These are phyloP conservation scores for Barbarea vulgaris DNA, from an alignment of 345 rosid species.

Conservation along the genomic window DNA sequence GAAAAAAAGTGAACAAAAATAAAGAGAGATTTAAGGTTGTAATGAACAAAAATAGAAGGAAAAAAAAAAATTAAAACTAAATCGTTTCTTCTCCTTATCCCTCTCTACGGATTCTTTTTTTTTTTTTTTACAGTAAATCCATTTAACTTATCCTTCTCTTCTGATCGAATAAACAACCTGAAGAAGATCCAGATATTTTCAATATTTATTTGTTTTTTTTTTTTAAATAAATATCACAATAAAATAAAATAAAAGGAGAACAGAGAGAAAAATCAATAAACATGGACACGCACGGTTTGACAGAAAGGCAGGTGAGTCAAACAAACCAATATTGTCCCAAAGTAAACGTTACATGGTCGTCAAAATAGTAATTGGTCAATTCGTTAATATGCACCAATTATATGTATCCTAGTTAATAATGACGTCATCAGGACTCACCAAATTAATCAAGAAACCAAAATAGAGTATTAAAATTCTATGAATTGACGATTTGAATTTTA, in stretches of 20 bases:
- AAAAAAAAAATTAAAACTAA: not conserved
- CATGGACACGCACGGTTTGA: conserved; percentile 34
- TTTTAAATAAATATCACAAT: not conserved
- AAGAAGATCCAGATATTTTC: conserved; percentile 36
- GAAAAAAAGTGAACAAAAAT: not conserved
- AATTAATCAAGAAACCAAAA: not conserved
- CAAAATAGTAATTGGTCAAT: conserved; percentile 1
- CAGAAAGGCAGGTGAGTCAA: conserved; percentile 29
- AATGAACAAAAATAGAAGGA: conserved; percentile 30
- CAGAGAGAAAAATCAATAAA: conserved; percentile 5
- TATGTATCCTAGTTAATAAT: not conserved
- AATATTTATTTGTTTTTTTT: not conserved
- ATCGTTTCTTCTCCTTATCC: conserved; percentile 13
- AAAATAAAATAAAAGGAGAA: not conserved
- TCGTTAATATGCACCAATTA: not conserved
- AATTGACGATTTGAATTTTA: not conserved
- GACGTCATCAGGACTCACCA: not conserved
- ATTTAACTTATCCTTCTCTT: conserved; percentile 10
- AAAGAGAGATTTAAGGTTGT: conserved; percentile 23
- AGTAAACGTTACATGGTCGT: conserved; percentile 15
- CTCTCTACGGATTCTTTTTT: conserved; percentile 16
- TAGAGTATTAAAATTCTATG: not conserved
- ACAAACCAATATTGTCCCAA: not conserved
- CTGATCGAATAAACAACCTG: conserved; percentile 36
- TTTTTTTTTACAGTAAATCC: conserved; percentile 32